Evolutionary conservation across 164 flowering plant genomes (phyloP).

Genomic region (Magnolia changhungtana): DNA sequence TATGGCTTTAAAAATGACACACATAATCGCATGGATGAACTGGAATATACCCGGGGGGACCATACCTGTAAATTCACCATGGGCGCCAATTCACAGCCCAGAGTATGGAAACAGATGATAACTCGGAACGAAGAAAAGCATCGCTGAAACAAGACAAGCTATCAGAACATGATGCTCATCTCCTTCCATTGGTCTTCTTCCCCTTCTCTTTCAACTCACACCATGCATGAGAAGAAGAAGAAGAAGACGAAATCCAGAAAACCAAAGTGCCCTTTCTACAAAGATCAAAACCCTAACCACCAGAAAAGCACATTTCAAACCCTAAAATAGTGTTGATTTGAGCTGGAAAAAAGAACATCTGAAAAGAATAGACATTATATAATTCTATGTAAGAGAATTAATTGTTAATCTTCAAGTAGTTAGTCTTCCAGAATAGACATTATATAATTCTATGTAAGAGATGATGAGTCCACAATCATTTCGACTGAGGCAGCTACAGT

Average conservation of each 20-base stretch:
- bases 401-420: too few species aligned
- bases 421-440: too few species aligned
- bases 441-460: too few species aligned
- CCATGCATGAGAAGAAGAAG: constrained; percentile 17
- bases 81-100: constrained; percentile 99
- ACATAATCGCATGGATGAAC: too few species aligned
- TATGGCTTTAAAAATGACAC: too few species aligned
- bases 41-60: not conserved
- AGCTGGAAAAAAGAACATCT: not conserved
- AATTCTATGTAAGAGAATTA: too few species aligned
- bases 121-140: constrained; percentile 67
- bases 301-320: not conserved
- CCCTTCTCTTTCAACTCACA: constrained; percentile 36
- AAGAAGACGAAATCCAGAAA: not conserved
- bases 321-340: not conserved
- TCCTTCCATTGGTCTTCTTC: constrained; percentile 53
- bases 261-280: constrained; percentile 13
- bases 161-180: constrained; percentile 48
- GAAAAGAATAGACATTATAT: not conserved
- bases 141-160: constrained; percentile 71
- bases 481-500: too few species aligned
- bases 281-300: constrained; percentile 1
- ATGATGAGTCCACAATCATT: too few species aligned
- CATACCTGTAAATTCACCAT: constrained; percentile 94
- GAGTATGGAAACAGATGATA: constrained; percentile 64